Evolutionary conservation across 2,329 filamentous ascomycete genomes (phyloP).

Genomic region (Curvularia sp.): DNA sequence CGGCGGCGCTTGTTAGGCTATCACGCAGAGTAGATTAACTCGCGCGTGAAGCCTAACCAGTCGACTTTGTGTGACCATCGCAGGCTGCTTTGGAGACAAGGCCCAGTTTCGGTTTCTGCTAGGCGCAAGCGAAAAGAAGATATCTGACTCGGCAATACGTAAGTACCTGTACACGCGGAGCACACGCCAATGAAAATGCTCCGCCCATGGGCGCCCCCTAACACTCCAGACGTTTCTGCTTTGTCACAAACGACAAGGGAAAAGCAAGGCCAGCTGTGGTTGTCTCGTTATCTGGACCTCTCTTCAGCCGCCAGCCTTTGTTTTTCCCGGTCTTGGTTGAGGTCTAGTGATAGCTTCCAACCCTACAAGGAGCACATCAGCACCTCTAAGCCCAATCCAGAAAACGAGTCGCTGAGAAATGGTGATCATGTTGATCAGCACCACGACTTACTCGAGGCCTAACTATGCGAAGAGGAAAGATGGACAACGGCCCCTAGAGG

Average conservation of each 20-base stretch:
- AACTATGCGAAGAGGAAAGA: not conserved
- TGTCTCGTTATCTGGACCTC: constrained; percentile 16
- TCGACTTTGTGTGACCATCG: constrained; percentile 2
- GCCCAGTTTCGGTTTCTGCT: constrained; percentile 2
- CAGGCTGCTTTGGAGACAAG: not conserved
- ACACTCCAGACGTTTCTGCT: constrained; percentile 5
- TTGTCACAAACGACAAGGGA: constrained; percentile 8
- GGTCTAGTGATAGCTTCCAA: constrained; percentile 24
- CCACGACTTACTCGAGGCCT: not conserved
- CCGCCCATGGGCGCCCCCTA: constrained; percentile 3
- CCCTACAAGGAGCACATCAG: constrained; percentile 13
- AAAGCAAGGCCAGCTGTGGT: constrained; percentile 20
- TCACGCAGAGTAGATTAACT: not conserved
- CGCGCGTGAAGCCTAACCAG: not conserved
- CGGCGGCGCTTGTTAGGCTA: not conserved
- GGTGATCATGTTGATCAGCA: not conserved
- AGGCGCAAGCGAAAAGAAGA: constrained; percentile 7
- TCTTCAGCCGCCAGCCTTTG: constrained; percentile 27
- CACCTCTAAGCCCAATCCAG: constrained; percentile 7
- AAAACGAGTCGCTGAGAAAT: not conserved
- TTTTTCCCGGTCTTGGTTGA: constrained; percentile 24
- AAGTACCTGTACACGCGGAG: not conserved
- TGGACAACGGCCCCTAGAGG: not conserved
- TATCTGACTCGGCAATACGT: constrained; percentile 10
- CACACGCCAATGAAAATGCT: constrained; percentile 18